phyloP scores from a whole-genome alignment of 208 protist species.

The Acanthamoeba castellanii region DNA sequence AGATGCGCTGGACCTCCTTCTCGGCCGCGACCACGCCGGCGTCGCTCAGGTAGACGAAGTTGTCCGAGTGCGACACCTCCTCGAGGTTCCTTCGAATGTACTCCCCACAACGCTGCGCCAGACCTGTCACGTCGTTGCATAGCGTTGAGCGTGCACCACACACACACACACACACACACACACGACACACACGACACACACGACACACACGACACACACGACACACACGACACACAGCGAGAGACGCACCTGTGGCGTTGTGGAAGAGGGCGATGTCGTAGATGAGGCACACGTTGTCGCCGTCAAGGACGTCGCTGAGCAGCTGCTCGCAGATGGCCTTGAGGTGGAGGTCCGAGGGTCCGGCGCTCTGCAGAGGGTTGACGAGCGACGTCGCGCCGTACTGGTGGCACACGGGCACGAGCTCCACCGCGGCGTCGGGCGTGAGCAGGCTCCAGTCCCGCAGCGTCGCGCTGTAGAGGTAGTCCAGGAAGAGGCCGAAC shows the following conservation, averaged over 20 bases:
- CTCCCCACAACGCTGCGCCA: background rate
- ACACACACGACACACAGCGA: too few species aligned
- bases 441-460: constrained; percentile 17
- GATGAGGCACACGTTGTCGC: constrained; percentile 53
- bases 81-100: background rate
- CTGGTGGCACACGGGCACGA: constrained; percentile 86
- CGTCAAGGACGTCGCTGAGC: constrained; percentile 88
- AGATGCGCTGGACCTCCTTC: background rate
- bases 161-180: background rate
- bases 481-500: constrained; percentile 36
- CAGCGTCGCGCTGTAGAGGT: constrained; percentile 31
- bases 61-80: background rate
- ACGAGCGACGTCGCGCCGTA: constrained; percentile 97
- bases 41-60: background rate
- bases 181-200: too few species aligned
- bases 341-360: constrained; percentile 97
- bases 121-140: background rate
- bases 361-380: constrained; percentile 96
- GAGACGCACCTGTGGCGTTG: background rate
- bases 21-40: background rate
- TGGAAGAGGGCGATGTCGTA: constrained; percentile 45
- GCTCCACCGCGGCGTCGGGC: constrained; percentile 8
- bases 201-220: too few species aligned
- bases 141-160: background rate
- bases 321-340: constrained; percentile 97